Evolutionary conservation across 2,329 filamentous ascomycete genomes (phyloP).

Genomic region (Pseudopithomyces chartarum): DNA sequence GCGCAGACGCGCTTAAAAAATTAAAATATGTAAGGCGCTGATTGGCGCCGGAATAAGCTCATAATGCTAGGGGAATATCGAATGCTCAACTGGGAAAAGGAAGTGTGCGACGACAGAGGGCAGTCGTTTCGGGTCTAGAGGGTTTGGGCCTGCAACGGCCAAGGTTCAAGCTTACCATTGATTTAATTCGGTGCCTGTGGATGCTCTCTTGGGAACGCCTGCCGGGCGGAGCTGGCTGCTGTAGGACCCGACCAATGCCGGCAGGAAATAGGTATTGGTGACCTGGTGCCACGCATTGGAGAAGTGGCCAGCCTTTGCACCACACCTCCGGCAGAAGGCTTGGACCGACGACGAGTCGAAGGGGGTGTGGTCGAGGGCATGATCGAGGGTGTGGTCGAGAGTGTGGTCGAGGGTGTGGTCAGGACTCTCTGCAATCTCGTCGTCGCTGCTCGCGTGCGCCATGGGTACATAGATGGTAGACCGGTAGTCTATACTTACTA

Average conservation of each 20-base stretch:
- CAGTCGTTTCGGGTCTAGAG: conserved; percentile 10
- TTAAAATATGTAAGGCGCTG: conserved; percentile 38
- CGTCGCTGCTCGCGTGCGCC: neutral
- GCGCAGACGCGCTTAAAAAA: conserved; percentile 41
- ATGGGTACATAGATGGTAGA: neutral
- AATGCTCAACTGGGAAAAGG: conserved; percentile 31
- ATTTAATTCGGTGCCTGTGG: conserved; percentile 36
- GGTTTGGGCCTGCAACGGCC: conserved; percentile 19
- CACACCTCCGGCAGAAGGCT: conserved; percentile 32
- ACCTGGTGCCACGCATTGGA: conserved; percentile 45
- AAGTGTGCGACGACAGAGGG: conserved; percentile 29
- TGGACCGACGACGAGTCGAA: too few relatives aligned
- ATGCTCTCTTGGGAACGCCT: conserved; percentile 35
- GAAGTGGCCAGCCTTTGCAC: conserved; percentile 40
- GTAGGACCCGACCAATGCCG: conserved; percentile 41
- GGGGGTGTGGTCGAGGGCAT: conserved; percentile 2
- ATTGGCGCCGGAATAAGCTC: conserved; percentile 41
- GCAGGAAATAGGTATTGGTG: conserved; percentile 42
- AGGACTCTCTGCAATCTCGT: conserved; percentile 14
- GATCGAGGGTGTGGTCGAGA: too few relatives aligned
- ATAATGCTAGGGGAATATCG: conserved; percentile 37
- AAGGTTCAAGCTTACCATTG: conserved; percentile 43
- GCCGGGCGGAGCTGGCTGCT: conserved; percentile 28
- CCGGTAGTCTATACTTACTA: too few relatives aligned
- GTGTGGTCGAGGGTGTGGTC: too few relatives aligned